Base-by-base conservation (phyloP, 1,284 basidiomycete genomes). In the Melanopsichium pennsylvanicum region DNA sequence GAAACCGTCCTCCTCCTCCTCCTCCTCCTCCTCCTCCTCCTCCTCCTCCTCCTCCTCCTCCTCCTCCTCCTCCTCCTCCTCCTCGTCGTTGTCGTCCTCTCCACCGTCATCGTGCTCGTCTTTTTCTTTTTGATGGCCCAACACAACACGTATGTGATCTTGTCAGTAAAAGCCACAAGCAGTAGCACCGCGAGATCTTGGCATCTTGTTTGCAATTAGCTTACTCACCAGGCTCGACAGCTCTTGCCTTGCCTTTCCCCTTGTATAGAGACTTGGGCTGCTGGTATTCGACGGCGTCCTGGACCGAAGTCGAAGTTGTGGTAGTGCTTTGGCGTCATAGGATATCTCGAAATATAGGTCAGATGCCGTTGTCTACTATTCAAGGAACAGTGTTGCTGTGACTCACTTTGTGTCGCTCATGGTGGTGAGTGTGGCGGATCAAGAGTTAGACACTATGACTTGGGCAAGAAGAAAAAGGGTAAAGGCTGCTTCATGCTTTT, bases 241-340 rank as follows among this genome's bases (percentile, higher is more conserved):
- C 64, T 33, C 47, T 63, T 31, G 48, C 68, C 21, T 71, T 71
- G 42, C 70, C 70, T 26, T 72, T 72, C 26, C 69, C 69, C 47
- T 72, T 72, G 54, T 66, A 52, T 4, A 46, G 26, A 18, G 54
- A 41, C 12, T 44, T 19, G 23, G 45, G 22, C 46, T 48, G 54
- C 29, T 44, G 44, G 18, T 36, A 31, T 16, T 58, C 55, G 40
- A 16, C 36, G 15, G 9, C 29, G 26, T 51, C 44, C 15, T 63
- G 36, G 29, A 23, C 19, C 25, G 34, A 33, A 29, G 40, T 23
- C 0, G 52, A 3, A 6, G 39, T 26, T 22, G 45, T 36, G 22
- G 37, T 27, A 16, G 41, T 32, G 52, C 60, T 63, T 39, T 27
- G 16, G 25, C 45, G n/a, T n/a, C n/a, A n/a, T n/a, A n/a, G n/a